Evolutionary conservation across 2,329 filamentous ascomycete species (phyloP), one percentile per base, ranked within the genome.

Genomic region (Zymoseptoria crescenta): DNA sequence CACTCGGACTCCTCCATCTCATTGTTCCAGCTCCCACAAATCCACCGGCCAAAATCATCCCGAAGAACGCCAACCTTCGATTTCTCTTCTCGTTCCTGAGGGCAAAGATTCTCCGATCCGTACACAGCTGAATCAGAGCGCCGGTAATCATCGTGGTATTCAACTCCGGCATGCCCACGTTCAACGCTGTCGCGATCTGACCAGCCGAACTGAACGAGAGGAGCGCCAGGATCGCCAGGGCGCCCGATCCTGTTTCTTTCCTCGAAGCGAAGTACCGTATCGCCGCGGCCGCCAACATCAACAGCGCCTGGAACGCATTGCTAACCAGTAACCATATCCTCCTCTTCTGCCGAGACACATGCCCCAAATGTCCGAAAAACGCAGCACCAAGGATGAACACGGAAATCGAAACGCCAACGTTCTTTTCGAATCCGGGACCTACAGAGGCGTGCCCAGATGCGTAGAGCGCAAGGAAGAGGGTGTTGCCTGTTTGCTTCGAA

Each of bases 401-500:
- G 24, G 58, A 54, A 13, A 70, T 66, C 2, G 60, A 63, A 1
- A 66, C 57, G 5, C 57, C 67, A 20, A 70, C 64, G 54, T 69
- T 68, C 28, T 63, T 53, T 50, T 67, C 63, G 20, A 62, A 56
- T 21, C 54, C 50, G 5, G 61, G 55, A 30, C 58, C 52, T 10
- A 67, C 28, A n/a, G 63, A 56, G 1, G 21, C 49, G 8, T 56
- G 59, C 27, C 59, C 54, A 28, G 65, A 56, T 41, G 61, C 64
- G 51, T 65, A 64, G 8, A 65, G 60, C 9, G 64, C 64, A 20
- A 67, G 60, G 55, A 67, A 67, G 13, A 67, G 54, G 1, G 65
- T 81, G 1, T 80, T 77, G 27, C 68, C 68, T 1, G 68, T 70
- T 21, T 67, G 66, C 56, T 70, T 70, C 4, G 66, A 68, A 9